Evolutionary conservation across 179 eudicot species (phyloP), one percentile per base, ranked within the genome.

Genomic region (Beta macrorhiza): DNA sequence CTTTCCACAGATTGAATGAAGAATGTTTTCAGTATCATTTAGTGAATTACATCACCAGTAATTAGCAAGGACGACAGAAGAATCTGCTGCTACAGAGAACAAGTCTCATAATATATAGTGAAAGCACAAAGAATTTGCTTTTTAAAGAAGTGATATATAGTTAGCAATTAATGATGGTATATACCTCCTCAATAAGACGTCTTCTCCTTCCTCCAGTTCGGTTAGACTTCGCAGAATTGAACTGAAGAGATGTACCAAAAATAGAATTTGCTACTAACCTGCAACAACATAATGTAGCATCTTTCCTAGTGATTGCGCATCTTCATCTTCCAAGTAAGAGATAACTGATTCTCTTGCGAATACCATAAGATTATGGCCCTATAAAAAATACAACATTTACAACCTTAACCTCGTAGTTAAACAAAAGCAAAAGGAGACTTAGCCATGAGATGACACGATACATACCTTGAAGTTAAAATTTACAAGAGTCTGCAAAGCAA

Each of bases 341-440:
- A 89, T 89, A 76, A 93, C 98, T 22, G 94, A 91, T 67, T 90
- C 93, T 87, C 93, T 89, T 56, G 94, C 93, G 86, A 93, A 90
- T 84, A 92, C 97, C 52, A 95, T 92, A 76, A 95, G 98, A 83
- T 95, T 96, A 83, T 93, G 99, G 80, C 97, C 99, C 99, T 93
- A 84, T 53, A 29, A 85, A 83, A 29, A 80, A 79, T 32, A 55
- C 77, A 80, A 14, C 73, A 79, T 72, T 73, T 69, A 57, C 58
- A 83, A 45, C 57, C 73, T 59, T 57, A 1, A 67, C 62, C 78
- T 15, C 10, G 16, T 29, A 2, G 6, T 56, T 42, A 75, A 77
- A 75, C 53, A 85, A 51, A 44, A 64, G 62, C 14, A 29, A 29
- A 29, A 29, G 1, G 32, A 65, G 15, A 0, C 58, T 75, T 53